Percentiles rank a stretch among this genome's conserved stretches.
Evolutionary conservation across 345 rosid genomes (phyloP).

Genomic region (Murraya paniculata): DNA sequence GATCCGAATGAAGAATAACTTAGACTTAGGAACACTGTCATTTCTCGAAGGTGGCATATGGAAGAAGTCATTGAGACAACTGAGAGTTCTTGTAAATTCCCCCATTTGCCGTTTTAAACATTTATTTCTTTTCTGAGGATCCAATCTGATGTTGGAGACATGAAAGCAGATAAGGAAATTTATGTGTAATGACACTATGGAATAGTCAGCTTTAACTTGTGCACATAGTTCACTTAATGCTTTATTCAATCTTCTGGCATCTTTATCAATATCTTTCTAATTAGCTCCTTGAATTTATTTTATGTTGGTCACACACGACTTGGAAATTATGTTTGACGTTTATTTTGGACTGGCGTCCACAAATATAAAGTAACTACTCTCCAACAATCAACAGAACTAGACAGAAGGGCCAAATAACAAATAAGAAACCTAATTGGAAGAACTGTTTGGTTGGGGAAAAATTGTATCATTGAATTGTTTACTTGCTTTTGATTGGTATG

Average conservation of each 20-base stretch:
- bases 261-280: neutral
- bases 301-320: neutral
- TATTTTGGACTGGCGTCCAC: conserved; percentile 17
- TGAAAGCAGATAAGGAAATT: conserved; percentile 5
- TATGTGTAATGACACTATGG: neutral
- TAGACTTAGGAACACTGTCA: conserved; percentile 22
- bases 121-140: conserved; percentile 19
- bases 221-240: conserved; percentile 10
- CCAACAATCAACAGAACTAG: neutral
- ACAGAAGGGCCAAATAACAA: neutral
- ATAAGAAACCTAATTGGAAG: conserved; percentile 3
- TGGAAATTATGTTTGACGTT: conserved; percentile 10
- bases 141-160: conserved; percentile 37
- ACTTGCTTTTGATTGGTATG: conserved; percentile 6
- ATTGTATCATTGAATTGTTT: neutral
- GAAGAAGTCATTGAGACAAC: neutral
- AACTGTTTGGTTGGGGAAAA: neutral
- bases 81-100: conserved; percentile 22
- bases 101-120: neutral
- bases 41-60: conserved; percentile 7
- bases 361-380: neutral
- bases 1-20: conserved; percentile 1
- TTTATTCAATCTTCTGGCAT: neutral
- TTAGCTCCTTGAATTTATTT: neutral
- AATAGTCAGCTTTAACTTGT: conserved; percentile 7